Percentiles rank a stretch among this genome's conserved stretches.
Evolutionary conservation across 2,329 filamentous ascomycete genomes (phyloP).

Genomic region (Colletotrichum sp.): DNA sequence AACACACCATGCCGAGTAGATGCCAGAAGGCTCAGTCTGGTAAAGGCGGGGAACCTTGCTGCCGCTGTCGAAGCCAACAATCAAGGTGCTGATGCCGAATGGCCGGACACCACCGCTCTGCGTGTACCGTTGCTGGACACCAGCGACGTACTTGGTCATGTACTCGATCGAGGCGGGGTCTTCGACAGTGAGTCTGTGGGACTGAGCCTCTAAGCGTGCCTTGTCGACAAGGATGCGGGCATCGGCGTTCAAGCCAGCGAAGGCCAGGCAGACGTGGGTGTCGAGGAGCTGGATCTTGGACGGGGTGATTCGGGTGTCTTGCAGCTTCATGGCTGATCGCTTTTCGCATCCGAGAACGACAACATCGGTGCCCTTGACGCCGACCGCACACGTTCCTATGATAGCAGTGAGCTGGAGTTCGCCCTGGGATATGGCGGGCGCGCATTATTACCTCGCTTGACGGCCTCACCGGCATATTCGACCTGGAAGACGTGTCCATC

Average conservation of each 20-base stretch:
- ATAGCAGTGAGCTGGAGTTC: constrained; percentile 28
- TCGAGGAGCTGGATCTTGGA: constrained; percentile 98
- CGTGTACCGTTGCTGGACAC: constrained; percentile 98
- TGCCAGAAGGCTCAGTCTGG: constrained; percentile 98
- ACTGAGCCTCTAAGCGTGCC: constrained; percentile 95
- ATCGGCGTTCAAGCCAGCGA: constrained; percentile 96
- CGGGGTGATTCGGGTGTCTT: constrained; percentile 98
- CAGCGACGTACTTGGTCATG: constrained; percentile 98
- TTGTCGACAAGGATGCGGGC: constrained; percentile 98
- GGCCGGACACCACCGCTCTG: constrained; percentile 97
- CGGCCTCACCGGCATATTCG: constrained; percentile 98
- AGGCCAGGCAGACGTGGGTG: constrained; percentile 94
- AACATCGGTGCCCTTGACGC: constrained; percentile 92
- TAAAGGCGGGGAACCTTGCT: constrained; percentile 90
- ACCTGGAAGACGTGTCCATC: constrained; percentile 99
- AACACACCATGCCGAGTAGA: constrained; percentile 92
- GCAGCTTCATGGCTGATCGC: constrained; percentile 98
- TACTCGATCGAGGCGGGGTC: constrained; percentile 98
- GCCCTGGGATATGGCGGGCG: constrained; percentile 11
- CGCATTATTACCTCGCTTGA: constrained; percentile 81
- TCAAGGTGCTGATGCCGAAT: constrained; percentile 92
- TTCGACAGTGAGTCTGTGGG: constrained; percentile 94
- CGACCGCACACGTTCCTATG: constrained; percentile 93
- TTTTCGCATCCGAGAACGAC: constrained; percentile 99
- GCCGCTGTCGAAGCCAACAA: constrained; percentile 97